These are phyloP conservation scores for Linnemannia exigua DNA, from an alignment of 192 early-diverging fungal genomes.

Conservation along the genomic window DNA sequence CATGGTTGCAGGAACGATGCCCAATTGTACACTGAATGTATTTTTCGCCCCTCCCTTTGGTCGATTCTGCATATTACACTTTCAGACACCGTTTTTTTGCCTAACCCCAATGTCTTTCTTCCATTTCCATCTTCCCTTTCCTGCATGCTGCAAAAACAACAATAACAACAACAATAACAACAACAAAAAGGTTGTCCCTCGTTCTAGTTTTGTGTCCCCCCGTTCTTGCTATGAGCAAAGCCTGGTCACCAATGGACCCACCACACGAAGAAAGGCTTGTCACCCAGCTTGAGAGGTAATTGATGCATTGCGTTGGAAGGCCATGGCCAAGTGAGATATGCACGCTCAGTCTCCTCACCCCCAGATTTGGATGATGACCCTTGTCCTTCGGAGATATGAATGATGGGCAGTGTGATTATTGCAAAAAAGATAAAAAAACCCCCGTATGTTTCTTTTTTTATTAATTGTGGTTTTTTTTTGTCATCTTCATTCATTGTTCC, in stretches of 20 bases:
- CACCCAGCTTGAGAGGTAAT: slow-evolving; percentile 40
- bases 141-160: slow-evolving; percentile 3
- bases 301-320: neutral
- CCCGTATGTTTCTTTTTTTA: slow-evolving; percentile 1
- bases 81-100: slow-evolving; percentile 4
- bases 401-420: neutral
- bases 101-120: slow-evolving; percentile 1
- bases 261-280: slow-evolving; percentile 33
- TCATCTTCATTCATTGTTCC: neutral
- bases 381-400: neutral
- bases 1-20: neutral
- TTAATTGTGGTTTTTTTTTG: neutral
- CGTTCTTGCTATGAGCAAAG: slow-evolving; percentile 1
- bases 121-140: neutral
- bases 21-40: neutral
- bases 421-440: neutral
- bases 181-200: neutral
- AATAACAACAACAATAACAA: neutral
- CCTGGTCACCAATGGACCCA: slow-evolving; percentile 26
- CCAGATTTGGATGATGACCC: neutral
- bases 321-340: neutral
- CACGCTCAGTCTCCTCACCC: neutral
- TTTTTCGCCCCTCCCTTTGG: neutral
- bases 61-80: neutral
- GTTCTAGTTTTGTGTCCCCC: neutral